Base-by-base conservation (phyloP, 257 asterid species). In the Thymus mandschuricus region DNA sequence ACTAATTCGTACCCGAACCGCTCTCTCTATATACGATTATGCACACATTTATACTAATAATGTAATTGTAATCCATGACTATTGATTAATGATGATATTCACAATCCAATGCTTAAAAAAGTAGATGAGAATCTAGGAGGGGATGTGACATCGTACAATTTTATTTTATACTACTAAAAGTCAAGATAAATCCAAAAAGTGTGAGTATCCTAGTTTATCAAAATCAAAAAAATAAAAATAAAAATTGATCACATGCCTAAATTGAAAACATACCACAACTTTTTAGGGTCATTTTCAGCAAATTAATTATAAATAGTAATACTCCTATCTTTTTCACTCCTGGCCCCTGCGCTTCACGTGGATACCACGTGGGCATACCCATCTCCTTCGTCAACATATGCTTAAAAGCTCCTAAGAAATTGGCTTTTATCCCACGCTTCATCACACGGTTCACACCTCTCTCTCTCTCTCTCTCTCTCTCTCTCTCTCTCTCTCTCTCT, bases 351-450 rank as follows among this genome's bases (percentile, higher is more conserved):
- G 5, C 29, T 58, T 27, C 70, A 58, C 75, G 60, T 68, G 79
- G 57, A 69, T 46, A 40, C 60, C 69, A 61, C 61, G 56, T 70
- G 67, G 74, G 66, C 1, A 46, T 46, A 35, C 11, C 31, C 12
- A 64, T 63, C 6, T 65, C 28, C 10, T 44, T 30, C 58, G 38
- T 30, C 67, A 63, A 21, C 3, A n/a, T 61, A 52, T 60, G 49
- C 34, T 43, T 4, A 33, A 75, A 75, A 68, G 46, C 12, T 66
- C 81, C 81, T 60, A 12, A 43, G 50, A 77, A 60, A 35, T 40
- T 71, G 81, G 75, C 78, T 71, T 77, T 77, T 71, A 44, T 3
- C 57, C 49, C 76, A 76, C 69, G 76, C 75, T 62, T 48, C 57
- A n/a, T 35, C 40, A 35, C 40, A 35, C 5, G 21, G 21, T 35